Evolutionary conservation across 176 grass and related monocot species (phyloP).

Genomic region (sorghum (Sorghum bicolor)): Sorghum_bicolor_NCBIv3 NC_012875.2:45199001-45199500

Average conservation of each 20-base stretch:
- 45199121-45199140: slow-evolving; percentile 46
- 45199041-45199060: no score
- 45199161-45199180: slow-evolving; percentile 36
- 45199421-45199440: slow-evolving; percentile 26
- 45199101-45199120: slow-evolving; percentile 5
- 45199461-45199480: background rate
- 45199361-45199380: background rate
- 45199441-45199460: background rate
- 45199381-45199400: background rate
- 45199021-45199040: no score
- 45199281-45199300: slow-evolving; percentile 5
- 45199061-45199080: background rate
- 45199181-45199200: slow-evolving; percentile 33
- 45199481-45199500: background rate
- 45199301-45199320: background rate
- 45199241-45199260: slow-evolving; percentile 31
- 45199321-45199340: slow-evolving; percentile 16
- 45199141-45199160: slow-evolving; percentile 41
- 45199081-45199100: slow-evolving; percentile 40
- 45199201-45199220: slow-evolving; percentile 46
- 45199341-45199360: slow-evolving; percentile 37
- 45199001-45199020: no score
- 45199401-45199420: background rate
- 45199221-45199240: background rate
- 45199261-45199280: slow-evolving; percentile 28